Percentiles rank a stretch among this genome's conserved stretches.
These are phyloP conservation scores for Syncephalastrum monosporum DNA, from an alignment of 371 early-diverging fungal species.

Conservation along the genomic window DNA sequence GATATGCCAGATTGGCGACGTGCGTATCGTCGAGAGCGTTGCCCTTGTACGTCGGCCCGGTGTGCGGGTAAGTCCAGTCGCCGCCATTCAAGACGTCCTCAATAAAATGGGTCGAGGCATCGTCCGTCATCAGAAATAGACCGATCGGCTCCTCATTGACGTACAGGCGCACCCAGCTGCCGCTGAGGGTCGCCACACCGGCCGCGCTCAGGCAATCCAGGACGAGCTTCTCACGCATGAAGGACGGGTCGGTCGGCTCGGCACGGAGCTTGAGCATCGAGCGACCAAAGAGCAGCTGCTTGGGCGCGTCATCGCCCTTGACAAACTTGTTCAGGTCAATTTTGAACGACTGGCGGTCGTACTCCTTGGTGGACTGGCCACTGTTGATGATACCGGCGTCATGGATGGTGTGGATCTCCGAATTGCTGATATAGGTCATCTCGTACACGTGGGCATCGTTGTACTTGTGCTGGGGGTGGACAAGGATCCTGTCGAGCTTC, in stretches of 20 bases:
- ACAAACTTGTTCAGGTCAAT: conserved; percentile 44
- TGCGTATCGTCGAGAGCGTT: conserved; percentile 27
- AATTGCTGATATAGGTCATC: conserved; percentile 50
- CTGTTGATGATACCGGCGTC: conserved; percentile 45
- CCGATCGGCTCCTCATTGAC: conserved; percentile 52
- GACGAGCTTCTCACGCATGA: conserved; percentile 50
- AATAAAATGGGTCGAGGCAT: conserved; percentile 46
- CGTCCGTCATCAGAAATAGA: conserved; percentile 54
- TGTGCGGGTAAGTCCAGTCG: conserved; percentile 23
- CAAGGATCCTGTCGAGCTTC: conserved; percentile 28
- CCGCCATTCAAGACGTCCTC: conserved; percentile 41
- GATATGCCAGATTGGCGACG: conserved; percentile 38
- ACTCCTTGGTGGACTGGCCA: conserved; percentile 54
- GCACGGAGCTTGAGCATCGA: conserved; percentile 52
- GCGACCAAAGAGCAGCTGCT: conserved; percentile 39
- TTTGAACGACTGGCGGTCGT: conserved; percentile 52
- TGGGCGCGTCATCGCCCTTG: conserved; percentile 6
- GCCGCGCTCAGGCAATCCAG: conserved; percentile 49
- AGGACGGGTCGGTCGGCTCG: conserved; percentile 53
- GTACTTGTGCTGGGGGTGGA: conserved; percentile 26
- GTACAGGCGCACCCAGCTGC: conserved; percentile 51
- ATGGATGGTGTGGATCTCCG: conserved; percentile 38
- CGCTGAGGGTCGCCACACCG: conserved; percentile 51
- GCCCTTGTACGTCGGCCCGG: conserved; percentile 44
- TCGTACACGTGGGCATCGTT: conserved; percentile 25